Evolutionary conservation across 2,329 filamentous ascomycete genomes (phyloP), one percentile per base, ranked within the genome.

Genomic region (Fusarium verticillioides): DNA sequence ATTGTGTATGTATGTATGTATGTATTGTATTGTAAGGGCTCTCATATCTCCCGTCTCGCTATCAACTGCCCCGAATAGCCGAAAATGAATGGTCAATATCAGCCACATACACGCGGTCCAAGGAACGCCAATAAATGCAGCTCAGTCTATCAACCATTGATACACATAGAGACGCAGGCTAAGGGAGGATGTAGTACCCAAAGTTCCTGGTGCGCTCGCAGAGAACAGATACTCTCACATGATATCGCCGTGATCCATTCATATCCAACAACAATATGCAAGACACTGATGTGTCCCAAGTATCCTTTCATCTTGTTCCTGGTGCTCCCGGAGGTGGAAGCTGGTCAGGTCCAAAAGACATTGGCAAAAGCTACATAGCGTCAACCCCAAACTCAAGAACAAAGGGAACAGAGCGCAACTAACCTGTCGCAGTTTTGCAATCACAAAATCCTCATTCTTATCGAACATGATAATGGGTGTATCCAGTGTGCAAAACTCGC

Each of bases 391-490:
- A 19, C 3, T 21, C 12, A 44, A 11, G 21, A 19, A 16, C 7
- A 13, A 23, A 44, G 18, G 16, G 40, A 23, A 40, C 10, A 62
- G 30, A 52, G n/a, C 30, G 11, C 26, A 19, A 70, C 85, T 78
- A 79, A 91, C 90, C 84, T 94, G 87, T 73, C 91, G 90, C 63
- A 97, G 84, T 30, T 87, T 92, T 83, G 90, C 86, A 30, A 94
- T 89, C n/a, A 90, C 85, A 77, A 88, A 95, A 69, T 92, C 89
- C 5, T 91, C 92, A 71, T 95, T 88, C 81, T 91, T 92, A 82
- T 97, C 95, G 82, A 97, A 97, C 96, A 98, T 97, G 81, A 97
- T 91, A 63, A 99, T 88, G 0, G 95, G 96, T 66, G 89, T 91
- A 10, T 87, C 84, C n/a, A 90, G 79, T 11, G 87, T 82, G 74